Conservation (phyloP, 2,329 filamentous ascomycete genomes). For the Aspergillus niger region DNA sequence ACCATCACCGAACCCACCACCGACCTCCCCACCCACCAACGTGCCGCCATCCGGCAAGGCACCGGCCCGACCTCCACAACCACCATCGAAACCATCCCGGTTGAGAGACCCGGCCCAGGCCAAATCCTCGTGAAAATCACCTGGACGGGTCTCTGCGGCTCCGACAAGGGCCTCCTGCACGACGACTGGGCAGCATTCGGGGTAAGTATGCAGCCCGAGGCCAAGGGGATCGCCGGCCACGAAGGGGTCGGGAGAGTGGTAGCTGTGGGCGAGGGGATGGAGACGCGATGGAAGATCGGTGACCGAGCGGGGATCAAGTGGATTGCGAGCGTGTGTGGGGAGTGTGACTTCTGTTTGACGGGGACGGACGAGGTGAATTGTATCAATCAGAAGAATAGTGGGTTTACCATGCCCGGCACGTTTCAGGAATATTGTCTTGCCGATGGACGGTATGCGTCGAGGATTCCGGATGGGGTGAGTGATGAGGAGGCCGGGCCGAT, state of each 20-base stretch:
- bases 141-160: conserved; percentile 16
- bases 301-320: conserved; percentile 27
- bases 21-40: conserved; percentile 6
- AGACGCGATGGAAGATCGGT: conserved; percentile 24
- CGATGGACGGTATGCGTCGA: conserved; percentile 19
- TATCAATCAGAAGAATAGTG: conserved; percentile 17
- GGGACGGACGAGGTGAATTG: conserved; percentile 22
- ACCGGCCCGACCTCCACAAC: conserved; percentile 2
- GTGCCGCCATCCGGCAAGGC: conserved; percentile 7
- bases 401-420: conserved; percentile 21
- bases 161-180: conserved; percentile 9
- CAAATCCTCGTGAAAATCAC: conserved; percentile 17
- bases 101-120: conserved; percentile 3
- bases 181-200: conserved; percentile 11
- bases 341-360: conserved; percentile 23
- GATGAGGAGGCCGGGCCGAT: conserved; percentile 24
- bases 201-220: conserved; percentile 2
- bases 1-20: neutral
- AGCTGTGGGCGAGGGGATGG: conserved; percentile 33
- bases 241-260: conserved; percentile 49
- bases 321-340: conserved; percentile 22
- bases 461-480: conserved; percentile 22
- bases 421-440: conserved; percentile 26
- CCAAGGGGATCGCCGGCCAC: conserved; percentile 36
- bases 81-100: neutral